phyloP scores from a whole-genome alignment of 106 monocot genomes.

The Iris macrosiphon region DNA sequence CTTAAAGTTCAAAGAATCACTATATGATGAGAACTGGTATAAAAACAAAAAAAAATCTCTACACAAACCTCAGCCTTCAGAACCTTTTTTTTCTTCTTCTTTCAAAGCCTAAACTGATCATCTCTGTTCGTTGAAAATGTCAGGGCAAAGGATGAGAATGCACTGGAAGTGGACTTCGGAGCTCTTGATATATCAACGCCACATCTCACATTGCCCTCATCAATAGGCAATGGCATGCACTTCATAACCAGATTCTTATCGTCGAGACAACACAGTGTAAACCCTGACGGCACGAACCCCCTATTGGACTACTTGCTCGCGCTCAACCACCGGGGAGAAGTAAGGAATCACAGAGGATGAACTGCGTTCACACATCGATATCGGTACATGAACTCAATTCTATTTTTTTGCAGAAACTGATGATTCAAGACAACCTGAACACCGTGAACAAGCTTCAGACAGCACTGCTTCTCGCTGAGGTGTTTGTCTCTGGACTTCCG shows the following conservation, averaged over 20 bases:
- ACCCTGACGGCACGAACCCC: slow-evolving; percentile 44
- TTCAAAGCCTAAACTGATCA: too few relatives aligned
- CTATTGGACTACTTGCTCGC: slow-evolving; percentile 71
- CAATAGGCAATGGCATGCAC: slow-evolving; percentile 73
- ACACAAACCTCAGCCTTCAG: too few relatives aligned
- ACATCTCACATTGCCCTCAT: slow-evolving; percentile 67
- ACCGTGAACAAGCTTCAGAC: slow-evolving; percentile 83
- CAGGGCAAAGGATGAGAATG: slow-evolving; percentile 85
- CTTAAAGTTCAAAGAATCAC: slow-evolving; percentile 73
- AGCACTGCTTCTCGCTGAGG: slow-evolving; percentile 73
- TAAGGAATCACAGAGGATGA: slow-evolving; percentile 23
- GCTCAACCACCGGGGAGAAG: slow-evolving; percentile 58
- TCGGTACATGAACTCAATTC: too few relatives aligned
- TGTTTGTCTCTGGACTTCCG: slow-evolving; percentile 54
- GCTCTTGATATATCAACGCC: slow-evolving; percentile 58
- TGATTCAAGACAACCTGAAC: slow-evolving; percentile 71
- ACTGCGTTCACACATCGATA: too few relatives aligned
- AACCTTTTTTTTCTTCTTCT: too few relatives aligned
- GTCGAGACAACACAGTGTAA: slow-evolving; percentile 38
- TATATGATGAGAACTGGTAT: slow-evolving; percentile 83
- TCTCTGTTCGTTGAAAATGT: slow-evolving; percentile 3
- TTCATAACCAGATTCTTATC: slow-evolving; percentile 57
- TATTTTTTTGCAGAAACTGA: slow-evolving; percentile 69
- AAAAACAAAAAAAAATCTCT: too few relatives aligned
- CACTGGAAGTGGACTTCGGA: slow-evolving; percentile 84